Conservation (phyloP, 192 early-diverging fungal species). For the Chytriomyces hyalinus region DNA sequence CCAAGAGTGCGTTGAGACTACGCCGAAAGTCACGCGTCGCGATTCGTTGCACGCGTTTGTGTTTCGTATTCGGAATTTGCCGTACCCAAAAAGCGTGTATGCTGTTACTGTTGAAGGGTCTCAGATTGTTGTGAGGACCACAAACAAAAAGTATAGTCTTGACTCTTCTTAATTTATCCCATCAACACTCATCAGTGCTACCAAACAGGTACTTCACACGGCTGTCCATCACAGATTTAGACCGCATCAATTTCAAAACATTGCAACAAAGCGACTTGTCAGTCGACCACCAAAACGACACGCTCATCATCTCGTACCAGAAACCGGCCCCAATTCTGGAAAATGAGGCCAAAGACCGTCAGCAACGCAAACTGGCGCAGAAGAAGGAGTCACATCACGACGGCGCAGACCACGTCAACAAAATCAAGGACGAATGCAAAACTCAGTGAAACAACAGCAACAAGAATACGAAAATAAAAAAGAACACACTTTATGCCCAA, state of each 20-base stretch:
- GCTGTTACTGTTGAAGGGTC: conserved; percentile 18
- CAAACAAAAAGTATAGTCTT: conserved; percentile 42
- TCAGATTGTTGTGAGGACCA: conserved; percentile 37
- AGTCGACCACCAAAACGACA: conserved; percentile 23
- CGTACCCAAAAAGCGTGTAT: conserved; percentile 26
- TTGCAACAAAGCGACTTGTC: not conserved
- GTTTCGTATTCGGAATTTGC: conserved; percentile 42
- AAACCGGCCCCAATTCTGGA: conserved; percentile 30
- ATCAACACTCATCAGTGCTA: not conserved
- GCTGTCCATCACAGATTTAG: conserved; percentile 26
- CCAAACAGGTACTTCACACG: conserved; percentile 30
- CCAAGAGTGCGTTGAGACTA: conserved; percentile 1
- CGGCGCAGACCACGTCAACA: conserved; percentile 3
- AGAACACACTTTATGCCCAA: no score
- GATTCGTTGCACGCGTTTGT: conserved; percentile 34
- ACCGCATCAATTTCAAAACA: conserved; percentile 2
- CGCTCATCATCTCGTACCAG: conserved; percentile 26
- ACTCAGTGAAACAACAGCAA: conserved; percentile 12
- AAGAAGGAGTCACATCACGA: not conserved
- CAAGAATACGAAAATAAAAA: not conserved
- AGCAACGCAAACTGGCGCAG: not conserved
- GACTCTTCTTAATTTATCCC: not conserved
- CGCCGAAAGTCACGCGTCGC: conserved; percentile 16
- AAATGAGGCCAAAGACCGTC: conserved; percentile 22
- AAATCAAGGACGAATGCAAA: conserved; percentile 22